Conservation (phyloP, 1,139 yeast genomes). For the Hemisphaericaspora subhashii region DNA sequence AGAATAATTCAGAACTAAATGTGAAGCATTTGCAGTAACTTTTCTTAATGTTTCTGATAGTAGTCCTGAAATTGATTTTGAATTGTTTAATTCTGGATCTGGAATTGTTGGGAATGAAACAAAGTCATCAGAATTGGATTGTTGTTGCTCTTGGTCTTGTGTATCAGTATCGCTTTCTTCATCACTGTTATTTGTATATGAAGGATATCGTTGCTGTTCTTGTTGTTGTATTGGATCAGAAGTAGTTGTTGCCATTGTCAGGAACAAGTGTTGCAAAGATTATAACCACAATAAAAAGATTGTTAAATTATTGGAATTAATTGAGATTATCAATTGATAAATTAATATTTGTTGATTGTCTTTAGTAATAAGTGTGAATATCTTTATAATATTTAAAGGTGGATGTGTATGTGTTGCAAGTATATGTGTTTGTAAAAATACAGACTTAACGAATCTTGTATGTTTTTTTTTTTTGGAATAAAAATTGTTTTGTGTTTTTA, state of each 20-base stretch:
- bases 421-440: too few relatives aligned
- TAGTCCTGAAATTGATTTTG: constrained; percentile 32
- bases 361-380: too few relatives aligned
- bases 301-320: too few relatives aligned
- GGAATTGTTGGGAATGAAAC: constrained; percentile 48
- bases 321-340: too few relatives aligned
- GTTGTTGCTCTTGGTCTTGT: background rate
- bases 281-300: too few relatives aligned
- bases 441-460: too few relatives aligned
- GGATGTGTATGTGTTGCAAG: too few relatives aligned
- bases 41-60: constrained; percentile 43
- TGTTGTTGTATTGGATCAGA: background rate
- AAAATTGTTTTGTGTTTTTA: too few relatives aligned
- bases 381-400: too few relatives aligned
- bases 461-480: too few relatives aligned
- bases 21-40: constrained; percentile 47
- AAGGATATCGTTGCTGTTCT: constrained; percentile 6
- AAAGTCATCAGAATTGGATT: constrained; percentile 27
- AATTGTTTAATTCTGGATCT: constrained; percentile 40
- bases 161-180: constrained; percentile 12
- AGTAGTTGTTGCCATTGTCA: constrained; percentile 1
- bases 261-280: background rate
- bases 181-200: constrained; percentile 16
- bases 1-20: constrained; percentile 36
- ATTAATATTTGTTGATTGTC: too few relatives aligned